Evolutionary conservation across 108 stramenopile species (phyloP).

Genomic region (Cylindrotheca fusiformis): DNA sequence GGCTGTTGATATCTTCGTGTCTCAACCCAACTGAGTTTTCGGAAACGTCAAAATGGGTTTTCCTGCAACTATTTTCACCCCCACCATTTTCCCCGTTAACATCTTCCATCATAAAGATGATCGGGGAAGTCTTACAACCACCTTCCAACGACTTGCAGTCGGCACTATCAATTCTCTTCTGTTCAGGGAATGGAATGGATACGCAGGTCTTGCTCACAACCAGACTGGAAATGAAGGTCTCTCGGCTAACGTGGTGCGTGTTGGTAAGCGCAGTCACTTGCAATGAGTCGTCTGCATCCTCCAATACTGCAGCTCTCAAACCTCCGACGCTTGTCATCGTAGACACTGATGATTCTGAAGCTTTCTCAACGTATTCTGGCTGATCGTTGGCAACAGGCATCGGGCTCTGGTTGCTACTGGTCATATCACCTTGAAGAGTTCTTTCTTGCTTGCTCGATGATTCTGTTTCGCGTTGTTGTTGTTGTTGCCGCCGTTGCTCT

Average conservation of each 20-base stretch:
- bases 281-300: constrained; percentile 15
- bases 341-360: constrained; percentile 10
- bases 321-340: constrained; percentile 2
- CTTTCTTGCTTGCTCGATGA: not conserved
- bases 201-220: too few species aligned
- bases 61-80: too few species aligned
- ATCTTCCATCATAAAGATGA: too few species aligned
- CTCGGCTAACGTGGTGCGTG: constrained; percentile 19
- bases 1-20: too few species aligned
- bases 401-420: not conserved
- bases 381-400: not conserved
- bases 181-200: too few species aligned
- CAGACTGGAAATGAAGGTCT: constrained; percentile 14
- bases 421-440: not conserved
- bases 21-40: too few species aligned
- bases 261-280: constrained; percentile 16
- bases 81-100: too few species aligned
- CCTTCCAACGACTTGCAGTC: too few species aligned
- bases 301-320: not conserved
- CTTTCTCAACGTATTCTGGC: not conserved
- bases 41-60: too few species aligned
- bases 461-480: not conserved
- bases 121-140: too few species aligned
- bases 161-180: too few species aligned
- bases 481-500: not conserved